Percentiles rank a stretch among this genome's conserved stretches.
Conservation (phyloP, 2,329 filamentous ascomycete genomes). For the Neopestalotiopsis rosae region DNA sequence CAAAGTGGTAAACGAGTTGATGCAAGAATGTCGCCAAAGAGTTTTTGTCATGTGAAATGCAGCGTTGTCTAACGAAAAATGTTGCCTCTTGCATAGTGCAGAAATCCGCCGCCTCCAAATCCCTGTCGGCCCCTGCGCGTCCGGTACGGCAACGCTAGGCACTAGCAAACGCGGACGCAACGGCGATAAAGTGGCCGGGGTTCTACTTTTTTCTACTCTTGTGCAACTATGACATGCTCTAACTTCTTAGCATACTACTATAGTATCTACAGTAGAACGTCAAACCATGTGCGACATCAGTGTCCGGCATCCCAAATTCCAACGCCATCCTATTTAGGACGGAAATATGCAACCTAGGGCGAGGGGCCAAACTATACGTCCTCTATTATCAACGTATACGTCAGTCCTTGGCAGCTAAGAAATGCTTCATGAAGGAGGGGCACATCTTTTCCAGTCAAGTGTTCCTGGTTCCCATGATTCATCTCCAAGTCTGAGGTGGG, state of each 20-base stretch:
- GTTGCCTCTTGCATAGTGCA: background rate
- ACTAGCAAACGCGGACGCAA: background rate
- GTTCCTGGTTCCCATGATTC: constrained; percentile 8
- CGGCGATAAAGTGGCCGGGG: background rate
- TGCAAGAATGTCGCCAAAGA: background rate
- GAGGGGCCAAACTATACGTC: background rate
- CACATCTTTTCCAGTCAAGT: background rate
- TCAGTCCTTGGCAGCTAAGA: background rate
- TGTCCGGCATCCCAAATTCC: background rate
- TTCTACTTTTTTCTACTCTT: background rate
- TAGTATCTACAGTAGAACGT: no score
- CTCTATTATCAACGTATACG: background rate
- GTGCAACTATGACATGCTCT: background rate
- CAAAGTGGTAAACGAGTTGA: background rate
- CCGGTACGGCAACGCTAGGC: background rate
- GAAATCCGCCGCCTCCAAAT: background rate
- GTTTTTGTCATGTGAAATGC: background rate
- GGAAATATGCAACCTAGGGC: background rate
- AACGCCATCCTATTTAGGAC: background rate
- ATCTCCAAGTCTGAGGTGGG: constrained; percentile 2
- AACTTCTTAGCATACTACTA: background rate
- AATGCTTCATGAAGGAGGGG: background rate
- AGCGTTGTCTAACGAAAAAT: background rate
- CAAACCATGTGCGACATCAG: background rate
- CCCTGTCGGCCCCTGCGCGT: constrained; percentile 12